phyloP scores from a whole-genome alignment of 495 filamentous ascomycete species.

The Penicillium manginii region DNA sequence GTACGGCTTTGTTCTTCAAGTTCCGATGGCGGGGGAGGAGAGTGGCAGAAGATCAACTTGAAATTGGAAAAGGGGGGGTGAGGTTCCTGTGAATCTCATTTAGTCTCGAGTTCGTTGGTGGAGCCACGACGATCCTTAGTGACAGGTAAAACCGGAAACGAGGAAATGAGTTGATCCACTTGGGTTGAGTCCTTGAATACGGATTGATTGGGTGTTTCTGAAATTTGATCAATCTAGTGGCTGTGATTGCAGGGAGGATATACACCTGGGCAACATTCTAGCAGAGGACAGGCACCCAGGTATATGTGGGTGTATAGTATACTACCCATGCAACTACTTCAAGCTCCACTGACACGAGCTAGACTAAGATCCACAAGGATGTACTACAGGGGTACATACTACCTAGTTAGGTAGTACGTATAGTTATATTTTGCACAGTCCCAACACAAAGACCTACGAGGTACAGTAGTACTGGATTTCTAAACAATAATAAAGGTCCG shows the following conservation, averaged over 20 bases:
- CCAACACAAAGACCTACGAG: background rate
- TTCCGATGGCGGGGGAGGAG: slow-evolving; percentile 3
- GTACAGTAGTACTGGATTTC: no score
- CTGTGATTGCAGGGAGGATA: background rate
- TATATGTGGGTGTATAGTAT: no score
- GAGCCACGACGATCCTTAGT: slow-evolving; percentile 23
- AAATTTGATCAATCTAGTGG: background rate
- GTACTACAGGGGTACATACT: no score
- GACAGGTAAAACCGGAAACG: slow-evolving; percentile 18
- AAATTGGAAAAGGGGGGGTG: slow-evolving; percentile 8
- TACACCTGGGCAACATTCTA: no score
- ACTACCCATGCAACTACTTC: background rate
- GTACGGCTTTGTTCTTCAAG: slow-evolving; percentile 7
- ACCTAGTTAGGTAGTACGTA: no score
- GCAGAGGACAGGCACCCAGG: no score
- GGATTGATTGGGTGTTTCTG: background rate
- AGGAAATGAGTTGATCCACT: slow-evolving; percentile 12
- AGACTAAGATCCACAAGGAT: background rate
- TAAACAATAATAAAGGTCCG: background rate
- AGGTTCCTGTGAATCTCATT: slow-evolving; percentile 9
- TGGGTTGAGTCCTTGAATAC: background rate
- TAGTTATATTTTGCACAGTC: no score
- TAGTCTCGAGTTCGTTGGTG: slow-evolving; percentile 15
- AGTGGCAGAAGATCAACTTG: slow-evolving; percentile 2
- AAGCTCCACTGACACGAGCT: background rate